Conservation (phyloP, 805 yeast species). For the Scheffersomyces spartinae region DNA sequence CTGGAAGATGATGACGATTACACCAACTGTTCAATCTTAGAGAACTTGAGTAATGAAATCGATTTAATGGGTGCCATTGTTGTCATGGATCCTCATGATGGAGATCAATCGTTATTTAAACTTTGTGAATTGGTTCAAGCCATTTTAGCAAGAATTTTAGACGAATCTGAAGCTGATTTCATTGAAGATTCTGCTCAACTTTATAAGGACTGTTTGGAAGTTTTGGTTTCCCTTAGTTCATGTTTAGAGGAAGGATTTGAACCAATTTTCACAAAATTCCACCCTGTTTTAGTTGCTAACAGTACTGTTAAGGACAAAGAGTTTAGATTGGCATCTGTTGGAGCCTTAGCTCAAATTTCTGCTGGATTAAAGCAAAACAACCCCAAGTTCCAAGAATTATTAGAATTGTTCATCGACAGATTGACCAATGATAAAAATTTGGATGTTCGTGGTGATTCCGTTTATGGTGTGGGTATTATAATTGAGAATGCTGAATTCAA, state of each 20-base stretch:
- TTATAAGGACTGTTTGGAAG: constrained; percentile 78
- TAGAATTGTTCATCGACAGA: constrained; percentile 57
- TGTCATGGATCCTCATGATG: constrained; percentile 47
- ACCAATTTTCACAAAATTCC: constrained; percentile 61
- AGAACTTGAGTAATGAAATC: constrained; percentile 57
- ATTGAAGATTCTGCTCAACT: constrained; percentile 50
- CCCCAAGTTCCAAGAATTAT: constrained; percentile 58
- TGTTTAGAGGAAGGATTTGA: constrained; percentile 74
- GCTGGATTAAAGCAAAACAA: constrained; percentile 57
- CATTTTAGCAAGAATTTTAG: too few relatives aligned
- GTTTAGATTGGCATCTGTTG: constrained; percentile 70
- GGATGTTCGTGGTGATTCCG: constrained; percentile 90
- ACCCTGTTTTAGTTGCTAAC: constrained; percentile 47
- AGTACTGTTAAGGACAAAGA: constrained; percentile 49
- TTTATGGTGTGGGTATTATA: constrained; percentile 86
- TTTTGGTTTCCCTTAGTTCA: constrained; percentile 61
- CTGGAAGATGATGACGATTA: constrained; percentile 75
- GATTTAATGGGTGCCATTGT: constrained; percentile 65
- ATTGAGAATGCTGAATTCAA: constrained; percentile 44
- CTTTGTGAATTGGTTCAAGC: constrained; percentile 63
- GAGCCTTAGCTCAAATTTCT: constrained; percentile 84
- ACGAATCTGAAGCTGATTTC: too few relatives aligned
- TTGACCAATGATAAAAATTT: constrained; percentile 66
- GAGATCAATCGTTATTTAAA: constrained; percentile 42
- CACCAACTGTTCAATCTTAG: constrained; percentile 72